These are phyloP conservation scores for Urochloa ruziziensis DNA, from an alignment of 176 grass and related monocot genomes.

Conservation along the genomic window DNA sequence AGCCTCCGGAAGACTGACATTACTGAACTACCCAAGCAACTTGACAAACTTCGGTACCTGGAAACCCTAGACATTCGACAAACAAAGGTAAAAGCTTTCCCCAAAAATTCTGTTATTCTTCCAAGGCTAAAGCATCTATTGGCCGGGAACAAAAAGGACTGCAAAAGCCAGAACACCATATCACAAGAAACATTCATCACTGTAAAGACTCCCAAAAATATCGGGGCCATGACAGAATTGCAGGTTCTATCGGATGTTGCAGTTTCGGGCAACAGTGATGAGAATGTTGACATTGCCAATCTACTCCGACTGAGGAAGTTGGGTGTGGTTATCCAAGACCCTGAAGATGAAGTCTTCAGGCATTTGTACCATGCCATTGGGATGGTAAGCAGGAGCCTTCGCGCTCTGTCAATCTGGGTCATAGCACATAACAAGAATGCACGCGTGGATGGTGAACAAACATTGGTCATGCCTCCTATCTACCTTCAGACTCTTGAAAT, in stretches of 20 bases:
- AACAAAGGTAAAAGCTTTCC: background rate
- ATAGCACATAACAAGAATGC: background rate
- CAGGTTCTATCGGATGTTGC: background rate
- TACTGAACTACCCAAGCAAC: background rate
- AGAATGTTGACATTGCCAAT: background rate
- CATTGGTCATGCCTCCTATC: background rate
- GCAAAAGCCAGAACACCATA: too few relatives aligned
- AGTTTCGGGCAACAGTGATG: background rate
- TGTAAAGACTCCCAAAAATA: background rate
- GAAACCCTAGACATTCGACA: conserved; percentile 16
- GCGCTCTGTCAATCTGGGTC: background rate
- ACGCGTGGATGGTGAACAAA: background rate
- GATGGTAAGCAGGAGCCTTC: background rate
- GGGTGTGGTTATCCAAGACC: background rate
- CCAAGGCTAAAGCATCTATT: conserved; percentile 15
- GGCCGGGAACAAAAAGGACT: background rate
- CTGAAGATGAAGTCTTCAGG: background rate
- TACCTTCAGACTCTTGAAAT: conserved; percentile 1
- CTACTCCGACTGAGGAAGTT: background rate
- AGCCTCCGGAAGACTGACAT: background rate
- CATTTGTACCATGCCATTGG: background rate
- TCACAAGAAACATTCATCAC: background rate
- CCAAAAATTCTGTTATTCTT: background rate
- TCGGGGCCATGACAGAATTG: background rate
- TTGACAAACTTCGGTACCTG: background rate